Percentiles rank a stretch among this genome's conserved stretches.
Conservation (phyloP, 805 yeast genomes). For the Pichia sporocuriosa region DNA sequence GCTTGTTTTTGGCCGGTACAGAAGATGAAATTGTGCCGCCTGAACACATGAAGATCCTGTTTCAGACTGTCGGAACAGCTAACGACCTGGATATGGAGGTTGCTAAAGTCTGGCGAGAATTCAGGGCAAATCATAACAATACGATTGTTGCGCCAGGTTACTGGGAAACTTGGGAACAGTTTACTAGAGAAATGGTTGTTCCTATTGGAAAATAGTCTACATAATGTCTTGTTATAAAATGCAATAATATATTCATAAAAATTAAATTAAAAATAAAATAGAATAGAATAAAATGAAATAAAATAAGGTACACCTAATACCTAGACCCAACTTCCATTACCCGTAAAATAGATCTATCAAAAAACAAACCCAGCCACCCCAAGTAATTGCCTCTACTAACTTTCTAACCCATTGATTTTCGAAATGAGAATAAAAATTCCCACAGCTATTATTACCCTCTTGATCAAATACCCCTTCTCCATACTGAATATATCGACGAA, state of each 20-base stretch:
- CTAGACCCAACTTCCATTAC: constrained; percentile 43
- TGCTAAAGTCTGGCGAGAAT: constrained; percentile 47
- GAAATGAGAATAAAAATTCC: constrained; percentile 29
- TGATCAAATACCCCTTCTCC: constrained; percentile 80
- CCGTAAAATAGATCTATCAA: constrained; percentile 36
- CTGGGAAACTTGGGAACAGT: constrained; percentile 63
- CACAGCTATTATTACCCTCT: constrained; percentile 77
- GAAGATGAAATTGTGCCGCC: constrained; percentile 93
- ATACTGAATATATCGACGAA: constrained; percentile 63
- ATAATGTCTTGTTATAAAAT: too few species aligned
- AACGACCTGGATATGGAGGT: constrained; percentile 40
- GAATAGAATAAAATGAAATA: too few species aligned
- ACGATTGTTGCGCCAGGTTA: constrained; percentile 69
- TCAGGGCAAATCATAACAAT: constrained; percentile 74
- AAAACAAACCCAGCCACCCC: constrained; percentile 42
- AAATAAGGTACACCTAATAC: too few species aligned
- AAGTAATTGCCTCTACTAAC: constrained; percentile 32
- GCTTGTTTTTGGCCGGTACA: constrained; percentile 64
- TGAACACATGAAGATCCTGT: constrained; percentile 60
- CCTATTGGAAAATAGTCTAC: constrained; percentile 29
- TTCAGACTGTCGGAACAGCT: constrained; percentile 12
- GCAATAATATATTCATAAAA: too few species aligned
- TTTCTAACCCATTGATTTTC: constrained; percentile 23
- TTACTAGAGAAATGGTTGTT: constrained; percentile 38
- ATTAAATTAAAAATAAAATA: background rate